These are phyloP conservation scores for Neospora caninum DNA, from an alignment of 169 alveolate genomes.

Conservation along the genomic window DNA sequence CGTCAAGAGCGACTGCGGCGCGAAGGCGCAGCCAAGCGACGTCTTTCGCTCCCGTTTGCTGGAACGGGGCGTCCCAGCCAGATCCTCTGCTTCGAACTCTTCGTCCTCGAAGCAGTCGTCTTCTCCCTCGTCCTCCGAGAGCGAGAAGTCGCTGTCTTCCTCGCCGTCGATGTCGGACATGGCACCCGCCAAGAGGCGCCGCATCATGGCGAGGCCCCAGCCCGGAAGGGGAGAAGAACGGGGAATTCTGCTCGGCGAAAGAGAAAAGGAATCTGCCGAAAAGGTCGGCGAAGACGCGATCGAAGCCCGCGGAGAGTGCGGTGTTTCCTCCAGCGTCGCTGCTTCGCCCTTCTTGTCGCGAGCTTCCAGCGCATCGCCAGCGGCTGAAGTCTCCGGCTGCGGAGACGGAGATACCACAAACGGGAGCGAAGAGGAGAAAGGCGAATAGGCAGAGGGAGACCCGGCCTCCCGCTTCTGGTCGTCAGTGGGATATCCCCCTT, in stretches of 20 bases:
- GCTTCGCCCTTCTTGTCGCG: neutral
- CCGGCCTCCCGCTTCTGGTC: neutral
- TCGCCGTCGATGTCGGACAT: conserved; percentile 34
- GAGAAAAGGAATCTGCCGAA: neutral
- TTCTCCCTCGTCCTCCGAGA: neutral
- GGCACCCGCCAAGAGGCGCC: conserved; percentile 17
- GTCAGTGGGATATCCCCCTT: too few species aligned
- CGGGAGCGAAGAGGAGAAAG: neutral
- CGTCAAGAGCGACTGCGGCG: neutral
- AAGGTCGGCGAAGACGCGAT: neutral
- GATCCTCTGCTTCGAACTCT: neutral
- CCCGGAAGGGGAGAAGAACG: neutral
- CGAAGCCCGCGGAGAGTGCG: neutral
- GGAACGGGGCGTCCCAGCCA: too few species aligned
- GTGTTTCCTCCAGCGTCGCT: too few species aligned
- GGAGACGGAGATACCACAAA: neutral
- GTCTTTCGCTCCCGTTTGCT: too few species aligned
- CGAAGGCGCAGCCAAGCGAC: neutral
- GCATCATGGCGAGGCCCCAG: conserved; percentile 35
- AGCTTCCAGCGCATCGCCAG: neutral
- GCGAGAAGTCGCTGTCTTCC: conserved; percentile 13
- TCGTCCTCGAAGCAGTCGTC: conserved; percentile 16
- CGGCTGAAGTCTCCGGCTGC: neutral
- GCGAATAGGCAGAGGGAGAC: neutral
- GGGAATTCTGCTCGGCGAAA: neutral